A percentile compares a stretch with the other conserved stretches of the same genome.
These are phyloP conservation scores for Crotalaria pallida DNA, from an alignment of 306 rosid genomes.

Conservation along the genomic window DNA sequence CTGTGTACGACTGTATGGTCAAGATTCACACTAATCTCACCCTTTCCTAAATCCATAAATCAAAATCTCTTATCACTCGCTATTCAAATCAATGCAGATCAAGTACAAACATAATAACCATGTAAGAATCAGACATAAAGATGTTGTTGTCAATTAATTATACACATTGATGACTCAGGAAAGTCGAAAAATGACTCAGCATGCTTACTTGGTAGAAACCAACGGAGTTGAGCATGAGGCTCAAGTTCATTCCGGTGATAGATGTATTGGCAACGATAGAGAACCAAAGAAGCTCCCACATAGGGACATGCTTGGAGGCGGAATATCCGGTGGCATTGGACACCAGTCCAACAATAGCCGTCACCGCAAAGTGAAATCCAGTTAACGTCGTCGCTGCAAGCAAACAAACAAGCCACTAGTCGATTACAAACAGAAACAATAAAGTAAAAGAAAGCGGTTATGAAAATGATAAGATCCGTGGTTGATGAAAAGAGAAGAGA, in stretches of 20 bases:
- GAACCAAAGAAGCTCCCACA: conserved; percentile 97
- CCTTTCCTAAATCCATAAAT: background rate
- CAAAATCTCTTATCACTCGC: background rate
- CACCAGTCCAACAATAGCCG: conserved; percentile 79
- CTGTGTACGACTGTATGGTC: no score
- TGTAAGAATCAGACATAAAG: background rate
- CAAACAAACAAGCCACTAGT: background rate
- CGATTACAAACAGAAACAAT: no score
- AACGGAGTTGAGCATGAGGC: conserved; percentile 95
- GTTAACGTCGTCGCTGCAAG: conserved; percentile 82
- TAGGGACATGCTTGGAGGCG: conserved; percentile 77
- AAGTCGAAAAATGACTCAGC: no score
- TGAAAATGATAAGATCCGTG: background rate
- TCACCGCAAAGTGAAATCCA: conserved; percentile 89
- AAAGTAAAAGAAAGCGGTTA: no score
- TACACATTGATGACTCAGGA: background rate
- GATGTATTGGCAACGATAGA: conserved; percentile 80
- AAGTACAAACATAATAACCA: background rate
- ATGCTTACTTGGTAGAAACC: background rate
- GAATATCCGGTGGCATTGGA: conserved; percentile 81
- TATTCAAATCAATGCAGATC: no score
- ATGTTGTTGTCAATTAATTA: background rate
- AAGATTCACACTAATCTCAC: background rate
- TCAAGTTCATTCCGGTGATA: conserved; percentile 84
- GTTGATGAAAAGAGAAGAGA: background rate